Base-by-base conservation (phyloP, 2,329 filamentous ascomycete genomes). In the Trichoderma atroviride region DNA sequence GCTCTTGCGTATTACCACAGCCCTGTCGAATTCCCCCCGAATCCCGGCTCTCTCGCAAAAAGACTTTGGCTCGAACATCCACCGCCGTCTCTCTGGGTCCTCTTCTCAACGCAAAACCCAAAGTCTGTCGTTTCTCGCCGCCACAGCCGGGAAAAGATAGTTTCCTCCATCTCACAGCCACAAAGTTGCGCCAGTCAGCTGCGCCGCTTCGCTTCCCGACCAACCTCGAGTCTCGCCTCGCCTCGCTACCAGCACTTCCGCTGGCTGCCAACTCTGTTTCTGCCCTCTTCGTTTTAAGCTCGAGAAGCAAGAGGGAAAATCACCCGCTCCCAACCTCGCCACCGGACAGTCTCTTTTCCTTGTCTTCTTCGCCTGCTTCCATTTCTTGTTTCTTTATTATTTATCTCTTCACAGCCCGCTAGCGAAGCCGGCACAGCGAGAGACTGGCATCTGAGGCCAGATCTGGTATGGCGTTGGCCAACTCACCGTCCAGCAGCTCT, bases 391-490 rank as follows among this genome's bases (percentile, higher is more conserved):
- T 16, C 55, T 35, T 22, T 33, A 11, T 3, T 29, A 31, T n/a
- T 16, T 43, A 43, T 35, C 19, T 55, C 2, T 43, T 57, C 31
- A 4, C 3, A 58, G 19, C 56, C 19, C 14, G 22, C 55, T 19
- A 35, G 31, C 47, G 47, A 50, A n/a, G 47, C 47, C 22, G 47
- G 47, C 47, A 50, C 16, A 13, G n/a, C 29, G 47, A 52, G 16
- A 53, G 35, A 43, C 50, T 57, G 50, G 64, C 65, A 60, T 57
- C 52, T 14, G 55, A 24, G 59, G 65, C 69, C 68, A 70, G 70
- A 70, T 55, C 57, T 71, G 72, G 69, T 57, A 73, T 73, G 72
- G 72, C 70, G 68, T 65, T 68, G 62, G 65, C 62, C 50, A 69
- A 35, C 47, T 22, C 62, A 37, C 29, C 40, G 13, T 35, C 47